These are phyloP conservation scores for Nemania diffusa DNA, from an alignment of 2,329 filamentous ascomycete genomes.

Conservation along the genomic window DNA sequence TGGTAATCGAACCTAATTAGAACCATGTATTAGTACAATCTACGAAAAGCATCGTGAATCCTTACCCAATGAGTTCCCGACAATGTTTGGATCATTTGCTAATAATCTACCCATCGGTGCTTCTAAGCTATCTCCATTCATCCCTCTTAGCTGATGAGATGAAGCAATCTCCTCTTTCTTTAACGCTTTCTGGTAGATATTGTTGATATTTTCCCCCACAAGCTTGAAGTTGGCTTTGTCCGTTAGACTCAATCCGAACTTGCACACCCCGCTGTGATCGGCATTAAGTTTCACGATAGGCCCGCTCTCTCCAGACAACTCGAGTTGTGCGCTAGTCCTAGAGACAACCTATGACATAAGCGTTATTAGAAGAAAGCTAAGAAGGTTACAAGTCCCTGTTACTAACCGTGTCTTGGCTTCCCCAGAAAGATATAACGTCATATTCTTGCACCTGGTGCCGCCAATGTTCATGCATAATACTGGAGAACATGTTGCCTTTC, in stretches of 20 bases:
- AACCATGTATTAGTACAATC: neutral
- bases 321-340: conserved; percentile 24
- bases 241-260: conserved; percentile 27
- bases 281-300: conserved; percentile 33
- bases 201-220: conserved; percentile 30
- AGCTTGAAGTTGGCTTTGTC: conserved; percentile 35
- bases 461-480: conserved; percentile 35
- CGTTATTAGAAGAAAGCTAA: neutral
- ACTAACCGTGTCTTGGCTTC: conserved; percentile 37
- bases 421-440: conserved; percentile 41
- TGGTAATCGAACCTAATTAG: neutral
- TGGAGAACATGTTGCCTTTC: conserved; percentile 36
- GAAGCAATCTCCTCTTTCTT: neutral
- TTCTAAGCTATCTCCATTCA: neutral
- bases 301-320: conserved; percentile 29
- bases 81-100: too few relatives aligned
- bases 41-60: neutral
- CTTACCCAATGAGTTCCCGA: too few relatives aligned
- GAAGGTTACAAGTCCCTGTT: neutral
- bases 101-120: too few relatives aligned
- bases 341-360: conserved; percentile 30
- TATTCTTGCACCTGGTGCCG: conserved; percentile 13
- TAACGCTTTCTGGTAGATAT: conserved; percentile 1
- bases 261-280: conserved; percentile 37
- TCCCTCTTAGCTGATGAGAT: neutral